Evolutionary conservation across 805 yeast genomes (phyloP).

Genomic region (Yarrowia hollandica): DNA sequence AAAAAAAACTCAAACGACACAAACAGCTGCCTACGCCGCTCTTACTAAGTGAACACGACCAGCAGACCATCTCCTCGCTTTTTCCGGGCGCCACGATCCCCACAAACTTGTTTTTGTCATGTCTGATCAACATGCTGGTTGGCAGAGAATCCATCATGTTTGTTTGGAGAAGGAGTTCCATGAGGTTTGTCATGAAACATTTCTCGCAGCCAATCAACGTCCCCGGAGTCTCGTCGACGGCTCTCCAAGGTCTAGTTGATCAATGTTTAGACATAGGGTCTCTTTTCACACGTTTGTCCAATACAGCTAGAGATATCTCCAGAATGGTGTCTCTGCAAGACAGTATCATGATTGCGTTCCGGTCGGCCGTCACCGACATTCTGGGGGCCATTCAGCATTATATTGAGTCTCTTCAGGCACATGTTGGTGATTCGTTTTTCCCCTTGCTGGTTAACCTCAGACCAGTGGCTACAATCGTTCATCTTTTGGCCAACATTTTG

Average conservation of each 20-base stretch:
- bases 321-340: not conserved
- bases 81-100: constrained; percentile 4
- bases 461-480: not conserved
- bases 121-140: not conserved
- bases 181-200: not conserved
- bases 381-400: not conserved
- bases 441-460: not conserved
- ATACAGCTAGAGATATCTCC: not conserved
- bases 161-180: not conserved
- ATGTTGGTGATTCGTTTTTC: not conserved
- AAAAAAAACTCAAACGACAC: not conserved
- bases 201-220: not conserved
- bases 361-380: not conserved
- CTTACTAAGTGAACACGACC: not conserved
- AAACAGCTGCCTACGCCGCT: not conserved
- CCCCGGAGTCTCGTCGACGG: not conserved
- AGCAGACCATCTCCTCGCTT: not conserved
- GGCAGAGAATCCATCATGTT: constrained; percentile 20
- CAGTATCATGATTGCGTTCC: constrained; percentile 5
- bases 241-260: not conserved
- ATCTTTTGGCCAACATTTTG: constrained; percentile 2
- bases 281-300: not conserved
- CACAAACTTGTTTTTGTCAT: not conserved
- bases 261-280: constrained; percentile 5
- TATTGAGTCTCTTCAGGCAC: not conserved